Conservation (phyloP, 345 rosid species). For the Leavenworthia alabamica region DNA sequence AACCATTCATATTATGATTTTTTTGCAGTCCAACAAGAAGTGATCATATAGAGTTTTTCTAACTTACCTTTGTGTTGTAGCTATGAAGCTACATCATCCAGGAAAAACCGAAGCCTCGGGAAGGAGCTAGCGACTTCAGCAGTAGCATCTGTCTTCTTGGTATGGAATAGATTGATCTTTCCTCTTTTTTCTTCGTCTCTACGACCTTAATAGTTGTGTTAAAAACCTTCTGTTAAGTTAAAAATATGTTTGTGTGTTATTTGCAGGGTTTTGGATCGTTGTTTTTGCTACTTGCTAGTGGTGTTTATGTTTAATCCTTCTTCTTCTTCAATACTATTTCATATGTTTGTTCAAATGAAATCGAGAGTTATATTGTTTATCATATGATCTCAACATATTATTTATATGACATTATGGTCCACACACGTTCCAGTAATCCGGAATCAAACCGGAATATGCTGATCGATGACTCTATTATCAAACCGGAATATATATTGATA, state of each 20-base stretch:
- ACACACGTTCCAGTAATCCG: too few relatives aligned
- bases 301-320: constrained; percentile 62
- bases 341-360: neutral
- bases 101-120: constrained; percentile 56
- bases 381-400: too few relatives aligned
- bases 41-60: neutral
- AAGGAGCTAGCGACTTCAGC: constrained; percentile 74
- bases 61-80: constrained; percentile 33
- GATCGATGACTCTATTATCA: too few relatives aligned
- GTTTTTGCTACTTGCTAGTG: constrained; percentile 81
- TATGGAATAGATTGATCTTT: constrained; percentile 32
- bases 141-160: constrained; percentile 78
- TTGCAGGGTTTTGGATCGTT: constrained; percentile 94
- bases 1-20: neutral
- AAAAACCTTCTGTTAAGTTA: neutral
- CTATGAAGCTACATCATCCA: constrained; percentile 82
- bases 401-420: too few relatives aligned
- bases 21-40: neutral
- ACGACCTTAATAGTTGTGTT: neutral
- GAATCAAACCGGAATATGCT: too few relatives aligned
- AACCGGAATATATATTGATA: too few relatives aligned
- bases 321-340: neutral
- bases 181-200: neutral
- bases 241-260: neutral
- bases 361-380: too few relatives aligned